These are phyloP conservation scores for Asterochloris sp. DNA, from an alignment of 139 green algal species.

Conservation along the genomic window DNA sequence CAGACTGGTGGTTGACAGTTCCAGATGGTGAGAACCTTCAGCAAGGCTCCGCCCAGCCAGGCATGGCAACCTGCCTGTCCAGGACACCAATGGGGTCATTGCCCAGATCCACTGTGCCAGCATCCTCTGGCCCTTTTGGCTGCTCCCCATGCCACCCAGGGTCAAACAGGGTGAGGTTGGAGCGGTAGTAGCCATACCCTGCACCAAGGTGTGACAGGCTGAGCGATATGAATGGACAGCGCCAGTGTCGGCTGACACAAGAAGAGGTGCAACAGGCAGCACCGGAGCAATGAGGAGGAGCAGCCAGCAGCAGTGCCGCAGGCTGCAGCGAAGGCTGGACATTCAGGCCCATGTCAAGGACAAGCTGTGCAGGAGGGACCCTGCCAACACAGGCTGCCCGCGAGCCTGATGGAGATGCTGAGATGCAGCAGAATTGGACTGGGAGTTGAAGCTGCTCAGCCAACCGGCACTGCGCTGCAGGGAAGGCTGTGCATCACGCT, in stretches of 20 bases:
- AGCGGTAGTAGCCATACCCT: constrained; percentile 13
- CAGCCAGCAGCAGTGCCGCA: too few relatives aligned
- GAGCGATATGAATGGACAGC: neutral
- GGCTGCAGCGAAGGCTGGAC: too few relatives aligned
- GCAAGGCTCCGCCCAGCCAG: neutral
- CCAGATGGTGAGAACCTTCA: neutral
- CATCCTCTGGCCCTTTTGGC: constrained; percentile 5
- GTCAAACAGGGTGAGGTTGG: constrained; percentile 9
- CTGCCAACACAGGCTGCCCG: too few relatives aligned
- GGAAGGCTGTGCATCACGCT: too few relatives aligned
- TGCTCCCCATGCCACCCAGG: constrained; percentile 15
- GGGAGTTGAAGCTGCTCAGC: too few relatives aligned
- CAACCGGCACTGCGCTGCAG: too few relatives aligned
- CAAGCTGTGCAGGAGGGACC: too few relatives aligned
- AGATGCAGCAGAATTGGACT: too few relatives aligned
- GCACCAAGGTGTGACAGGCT: neutral
- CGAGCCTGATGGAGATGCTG: too few relatives aligned
- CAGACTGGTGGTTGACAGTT: neutral
- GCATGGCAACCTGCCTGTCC: neutral
- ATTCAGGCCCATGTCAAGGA: too few relatives aligned
- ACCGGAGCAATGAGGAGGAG: too few relatives aligned
- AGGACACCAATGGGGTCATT: constrained; percentile 16
- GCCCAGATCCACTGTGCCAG: constrained; percentile 6
- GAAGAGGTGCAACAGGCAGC: too few relatives aligned
- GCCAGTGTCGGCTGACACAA: neutral